These are phyloP conservation scores for Aspergillus olivimuriae DNA, from an alignment of 495 filamentous ascomycete genomes.

Conservation along the genomic window DNA sequence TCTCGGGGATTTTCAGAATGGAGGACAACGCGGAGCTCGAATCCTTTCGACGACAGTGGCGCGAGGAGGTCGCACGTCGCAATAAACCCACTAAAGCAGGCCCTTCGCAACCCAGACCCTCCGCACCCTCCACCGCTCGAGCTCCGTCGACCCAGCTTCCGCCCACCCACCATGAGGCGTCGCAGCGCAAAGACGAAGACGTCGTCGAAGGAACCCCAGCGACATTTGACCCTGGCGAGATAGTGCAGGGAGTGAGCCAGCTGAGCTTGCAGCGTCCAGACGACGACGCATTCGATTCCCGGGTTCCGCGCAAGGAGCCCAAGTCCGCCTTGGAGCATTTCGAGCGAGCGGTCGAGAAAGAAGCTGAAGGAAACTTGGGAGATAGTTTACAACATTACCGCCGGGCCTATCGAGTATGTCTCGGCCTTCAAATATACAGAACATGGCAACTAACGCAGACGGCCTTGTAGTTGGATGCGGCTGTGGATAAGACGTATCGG, in stretches of 20 bases:
- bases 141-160: slow-evolving; percentile 24
- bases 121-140: slow-evolving; percentile 16
- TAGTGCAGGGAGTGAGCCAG: slow-evolving; percentile 32
- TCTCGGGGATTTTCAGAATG: slow-evolving; percentile 37
- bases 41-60: slow-evolving; percentile 75
- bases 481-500: slow-evolving; percentile 78
- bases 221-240: slow-evolving; percentile 34
- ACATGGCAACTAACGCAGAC: too few species aligned
- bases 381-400: slow-evolving; percentile 87
- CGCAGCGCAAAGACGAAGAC: slow-evolving; percentile 33
- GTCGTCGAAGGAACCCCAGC: slow-evolving; percentile 34
- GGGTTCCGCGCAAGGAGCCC: slow-evolving; percentile 44
- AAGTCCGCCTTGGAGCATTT: slow-evolving; percentile 85
- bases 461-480: slow-evolving; percentile 66
- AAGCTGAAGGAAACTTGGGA: slow-evolving; percentile 75
- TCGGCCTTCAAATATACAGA: background rate
- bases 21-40: slow-evolving; percentile 68
- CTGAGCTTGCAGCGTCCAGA: slow-evolving; percentile 25
- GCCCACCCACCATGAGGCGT: slow-evolving; percentile 27
- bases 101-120: slow-evolving; percentile 15
- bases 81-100: slow-evolving; percentile 21
- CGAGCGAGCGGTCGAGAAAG: slow-evolving; percentile 84
- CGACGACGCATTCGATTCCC: slow-evolving; percentile 26
- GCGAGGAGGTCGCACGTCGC: slow-evolving; percentile 66
- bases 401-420: slow-evolving; percentile 72